These are phyloP conservation scores for Prunus salicina DNA, from an alignment of 306 rosid species.

Conservation along the genomic window DNA sequence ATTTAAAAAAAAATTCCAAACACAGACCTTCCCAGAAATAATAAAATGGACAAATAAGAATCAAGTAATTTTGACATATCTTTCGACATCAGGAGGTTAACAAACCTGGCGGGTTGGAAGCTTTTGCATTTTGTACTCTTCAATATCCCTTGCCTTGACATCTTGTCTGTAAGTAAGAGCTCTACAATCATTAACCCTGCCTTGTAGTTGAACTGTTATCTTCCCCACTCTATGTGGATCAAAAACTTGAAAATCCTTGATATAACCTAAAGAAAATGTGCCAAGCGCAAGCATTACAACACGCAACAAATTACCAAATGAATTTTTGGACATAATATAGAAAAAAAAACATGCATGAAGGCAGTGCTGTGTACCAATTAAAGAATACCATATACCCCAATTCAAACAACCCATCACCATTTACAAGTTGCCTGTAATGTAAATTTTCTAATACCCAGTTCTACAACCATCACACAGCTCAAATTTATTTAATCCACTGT, in stretches of 20 bases:
- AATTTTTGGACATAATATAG: neutral
- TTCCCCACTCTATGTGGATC: slow-evolving; percentile 91
- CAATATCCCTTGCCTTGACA: slow-evolving; percentile 69
- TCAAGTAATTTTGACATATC: neutral
- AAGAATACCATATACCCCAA: neutral
- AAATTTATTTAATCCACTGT: neutral
- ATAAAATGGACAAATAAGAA: neutral
- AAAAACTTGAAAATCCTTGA: slow-evolving; percentile 72
- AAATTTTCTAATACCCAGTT: neutral
- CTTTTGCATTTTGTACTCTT: slow-evolving; percentile 50
- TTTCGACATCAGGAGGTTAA: slow-evolving; percentile 1
- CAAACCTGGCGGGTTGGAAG: slow-evolving; percentile 88
- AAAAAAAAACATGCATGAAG: no score
- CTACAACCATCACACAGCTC: neutral
- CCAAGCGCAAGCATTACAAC: slow-evolving; percentile 8
- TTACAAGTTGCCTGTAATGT: neutral
- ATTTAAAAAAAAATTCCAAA: neutral
- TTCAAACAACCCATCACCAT: neutral
- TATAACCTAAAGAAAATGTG: slow-evolving; percentile 45
- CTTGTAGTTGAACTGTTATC: slow-evolving; percentile 87
- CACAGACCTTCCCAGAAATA: neutral
- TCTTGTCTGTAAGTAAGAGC: slow-evolving; percentile 78
- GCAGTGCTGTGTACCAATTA: neutral
- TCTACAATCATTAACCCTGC: slow-evolving; percentile 75
- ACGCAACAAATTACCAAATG: neutral